Conservation (phyloP, 2,329 filamentous ascomycete species). For the Neofusicoccum ribis region DNA sequence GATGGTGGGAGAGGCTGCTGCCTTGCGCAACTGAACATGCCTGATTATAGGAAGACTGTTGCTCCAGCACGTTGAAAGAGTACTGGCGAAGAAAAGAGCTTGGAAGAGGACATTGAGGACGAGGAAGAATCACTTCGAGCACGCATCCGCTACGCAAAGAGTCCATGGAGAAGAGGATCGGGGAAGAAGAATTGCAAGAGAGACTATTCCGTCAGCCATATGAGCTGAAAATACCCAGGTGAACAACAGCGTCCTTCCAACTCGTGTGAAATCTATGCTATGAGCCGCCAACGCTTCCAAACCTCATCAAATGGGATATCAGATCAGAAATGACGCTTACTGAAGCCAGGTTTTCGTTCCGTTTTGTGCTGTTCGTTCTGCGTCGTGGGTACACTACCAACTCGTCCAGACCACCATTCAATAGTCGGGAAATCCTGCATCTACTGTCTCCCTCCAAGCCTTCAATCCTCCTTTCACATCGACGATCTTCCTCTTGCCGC, state of each 20-base stretch:
- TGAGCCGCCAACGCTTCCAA: neutral
- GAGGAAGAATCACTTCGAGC: no score
- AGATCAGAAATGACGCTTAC: neutral
- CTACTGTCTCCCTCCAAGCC: slow-evolving; percentile 71
- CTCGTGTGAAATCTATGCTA: neutral
- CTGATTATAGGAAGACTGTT: no score
- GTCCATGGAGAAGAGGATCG: no score
- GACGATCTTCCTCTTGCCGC: slow-evolving; percentile 60
- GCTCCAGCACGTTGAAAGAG: no score
- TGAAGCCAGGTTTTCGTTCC: neutral
- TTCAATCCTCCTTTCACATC: slow-evolving; percentile 72
- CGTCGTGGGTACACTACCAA: no score
- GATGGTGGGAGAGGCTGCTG: neutral
- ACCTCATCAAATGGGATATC: neutral
- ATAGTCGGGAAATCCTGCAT: slow-evolving; percentile 59
- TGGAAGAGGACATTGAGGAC: no score
- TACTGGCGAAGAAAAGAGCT: no score
- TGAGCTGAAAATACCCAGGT: no score
- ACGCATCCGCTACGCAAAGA: no score
- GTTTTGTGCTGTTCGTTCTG: no score
- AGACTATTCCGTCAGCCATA: no score
- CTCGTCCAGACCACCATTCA: slow-evolving; percentile 31
- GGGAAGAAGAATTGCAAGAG: no score
- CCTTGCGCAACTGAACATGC: neutral
- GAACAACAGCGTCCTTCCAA: neutral